Evolutionary conservation across 83 land plant species (phyloP).

Genomic region (Diphasiastrum complanatum): DNA sequence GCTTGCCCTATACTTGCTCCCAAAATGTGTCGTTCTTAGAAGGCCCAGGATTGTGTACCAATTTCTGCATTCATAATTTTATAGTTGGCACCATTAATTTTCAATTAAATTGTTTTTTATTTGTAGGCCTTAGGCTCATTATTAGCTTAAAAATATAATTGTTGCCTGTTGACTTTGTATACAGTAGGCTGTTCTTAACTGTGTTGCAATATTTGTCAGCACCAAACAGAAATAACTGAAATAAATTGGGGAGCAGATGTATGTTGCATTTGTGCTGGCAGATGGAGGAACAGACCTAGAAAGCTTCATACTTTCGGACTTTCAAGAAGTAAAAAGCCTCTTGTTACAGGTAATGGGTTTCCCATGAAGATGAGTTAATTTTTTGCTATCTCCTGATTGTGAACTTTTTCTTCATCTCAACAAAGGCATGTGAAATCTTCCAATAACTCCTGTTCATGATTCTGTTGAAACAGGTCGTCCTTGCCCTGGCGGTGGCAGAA

Average conservation of each 20-base stretch:
- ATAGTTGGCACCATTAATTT: too few species aligned
- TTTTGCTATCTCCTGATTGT: not conserved
- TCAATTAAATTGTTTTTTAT: too few species aligned
- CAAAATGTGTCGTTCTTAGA: not conserved
- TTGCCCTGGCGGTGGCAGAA: conserved; percentile 88
- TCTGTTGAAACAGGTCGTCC: conserved; percentile 46
- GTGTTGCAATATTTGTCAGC: not conserved
- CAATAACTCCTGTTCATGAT: not conserved
- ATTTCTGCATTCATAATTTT: not conserved
- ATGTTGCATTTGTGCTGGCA: conserved; percentile 67
- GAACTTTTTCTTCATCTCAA: not conserved
- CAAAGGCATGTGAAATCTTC: not conserved
- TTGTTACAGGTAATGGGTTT: conserved; percentile 78
- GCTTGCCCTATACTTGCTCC: not conserved
- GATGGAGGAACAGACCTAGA: conserved; percentile 96
- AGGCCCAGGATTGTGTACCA: not conserved
- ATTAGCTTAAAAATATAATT: too few species aligned
- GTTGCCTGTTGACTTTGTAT: conserved; percentile 8
- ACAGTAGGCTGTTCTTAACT: not conserved
- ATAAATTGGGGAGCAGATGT: conserved; percentile 48
- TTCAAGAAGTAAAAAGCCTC: conserved; percentile 77
- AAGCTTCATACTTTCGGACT: conserved; percentile 60
- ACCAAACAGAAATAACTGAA: not conserved
- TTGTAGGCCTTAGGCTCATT: too few species aligned
- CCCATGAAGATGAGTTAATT: too few species aligned